A percentile compares a stretch with the other conserved stretches of the same genome.
phyloP scores from a whole-genome alignment of 2,329 filamentous ascomycete genomes.

The Fragosphaeria purpurea region DNA sequence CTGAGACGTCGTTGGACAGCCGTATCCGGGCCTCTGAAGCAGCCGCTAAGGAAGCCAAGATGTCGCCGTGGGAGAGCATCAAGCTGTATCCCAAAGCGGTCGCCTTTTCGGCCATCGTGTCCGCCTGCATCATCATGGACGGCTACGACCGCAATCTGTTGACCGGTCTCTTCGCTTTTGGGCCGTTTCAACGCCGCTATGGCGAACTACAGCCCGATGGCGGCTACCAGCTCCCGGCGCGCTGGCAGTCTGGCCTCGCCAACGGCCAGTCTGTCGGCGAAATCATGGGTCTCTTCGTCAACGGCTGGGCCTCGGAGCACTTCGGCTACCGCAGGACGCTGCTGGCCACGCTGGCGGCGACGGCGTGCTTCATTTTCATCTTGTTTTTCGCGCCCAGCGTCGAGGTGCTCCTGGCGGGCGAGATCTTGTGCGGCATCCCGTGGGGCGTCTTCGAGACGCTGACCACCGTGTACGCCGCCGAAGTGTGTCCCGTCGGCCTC shows the following conservation, averaged over 20 bases:
- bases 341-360: slow-evolving; percentile 32
- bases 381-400: slow-evolving; percentile 42
- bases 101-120: slow-evolving; percentile 16
- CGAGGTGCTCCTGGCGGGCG: slow-evolving; percentile 35
- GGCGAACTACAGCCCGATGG: no score
- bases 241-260: slow-evolving; percentile 47
- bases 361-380: slow-evolving; percentile 42
- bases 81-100: slow-evolving; percentile 23
- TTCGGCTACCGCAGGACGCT: slow-evolving; percentile 42
- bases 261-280: slow-evolving; percentile 44
- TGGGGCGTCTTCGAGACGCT: slow-evolving; percentile 39
- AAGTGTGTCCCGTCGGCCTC: slow-evolving; percentile 32
- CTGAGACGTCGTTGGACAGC: no score
- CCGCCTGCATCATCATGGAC: slow-evolving; percentile 32
- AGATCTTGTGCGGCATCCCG: slow-evolving; percentile 31
- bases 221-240: slow-evolving; percentile 21
- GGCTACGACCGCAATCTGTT: slow-evolving; percentile 21
- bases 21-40: no score
- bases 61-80: slow-evolving; percentile 10
- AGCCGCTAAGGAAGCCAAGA: background rate
- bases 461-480: slow-evolving; percentile 32
- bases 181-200: slow-evolving; percentile 5
- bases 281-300: slow-evolving; percentile 44
- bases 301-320: slow-evolving; percentile 39
- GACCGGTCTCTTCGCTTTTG: slow-evolving; percentile 15